Evolutionary conservation across 495 filamentous ascomycete species (phyloP).

Genomic region (Aspergillus wentii): DNA sequence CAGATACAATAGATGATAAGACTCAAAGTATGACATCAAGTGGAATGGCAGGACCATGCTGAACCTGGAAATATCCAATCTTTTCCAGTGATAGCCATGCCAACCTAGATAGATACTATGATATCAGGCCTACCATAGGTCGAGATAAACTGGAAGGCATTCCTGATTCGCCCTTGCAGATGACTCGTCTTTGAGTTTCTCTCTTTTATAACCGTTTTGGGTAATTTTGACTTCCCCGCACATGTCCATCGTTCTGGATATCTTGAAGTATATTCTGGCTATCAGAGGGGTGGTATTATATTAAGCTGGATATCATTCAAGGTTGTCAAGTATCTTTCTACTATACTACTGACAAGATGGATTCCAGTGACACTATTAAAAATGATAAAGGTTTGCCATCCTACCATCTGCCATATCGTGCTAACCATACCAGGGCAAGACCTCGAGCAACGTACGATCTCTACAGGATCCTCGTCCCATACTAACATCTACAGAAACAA

Average conservation of each 20-base stretch:
- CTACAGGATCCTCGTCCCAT: neutral
- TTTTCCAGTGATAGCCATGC: no score
- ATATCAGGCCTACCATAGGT: no score
- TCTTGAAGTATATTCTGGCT: neutral
- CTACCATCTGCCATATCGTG: neutral
- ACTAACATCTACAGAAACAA: neutral
- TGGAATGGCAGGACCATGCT: no score
- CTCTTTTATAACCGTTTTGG: neutral
- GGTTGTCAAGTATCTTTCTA: neutral
- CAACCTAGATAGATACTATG: no score
- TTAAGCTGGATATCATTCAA: neutral
- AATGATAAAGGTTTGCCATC: neutral
- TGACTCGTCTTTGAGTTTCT: no score
- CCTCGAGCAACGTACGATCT: neutral
- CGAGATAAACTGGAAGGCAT: no score
- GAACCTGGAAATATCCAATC: no score
- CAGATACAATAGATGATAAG: no score
- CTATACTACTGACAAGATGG: neutral
- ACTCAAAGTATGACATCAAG: no score
- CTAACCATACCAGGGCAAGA: neutral
- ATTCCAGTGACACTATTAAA: neutral
- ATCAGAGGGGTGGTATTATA: neutral
- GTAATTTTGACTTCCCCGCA: neutral
- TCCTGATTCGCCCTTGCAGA: no score
- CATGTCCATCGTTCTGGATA: neutral